Evolutionary conservation across 208 protist genomes (phyloP).

Genomic region (Acanthamoeba sp.): DNA sequence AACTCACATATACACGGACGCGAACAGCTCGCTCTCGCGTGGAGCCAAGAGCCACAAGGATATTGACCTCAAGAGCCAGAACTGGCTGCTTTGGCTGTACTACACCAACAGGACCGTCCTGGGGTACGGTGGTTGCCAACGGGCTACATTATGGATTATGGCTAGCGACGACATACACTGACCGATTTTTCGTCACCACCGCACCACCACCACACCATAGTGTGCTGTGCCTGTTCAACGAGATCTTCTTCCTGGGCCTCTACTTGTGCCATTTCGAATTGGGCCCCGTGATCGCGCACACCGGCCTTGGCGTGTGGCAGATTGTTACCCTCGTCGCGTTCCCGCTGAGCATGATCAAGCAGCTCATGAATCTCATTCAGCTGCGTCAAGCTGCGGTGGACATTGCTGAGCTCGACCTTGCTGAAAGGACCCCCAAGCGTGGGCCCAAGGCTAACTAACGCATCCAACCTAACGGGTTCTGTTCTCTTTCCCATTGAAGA

Average conservation of each 20-base stretch:
- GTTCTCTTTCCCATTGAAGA: too few species aligned
- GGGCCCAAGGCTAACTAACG: neutral
- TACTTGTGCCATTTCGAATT: conserved; percentile 73
- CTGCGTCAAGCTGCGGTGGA: conserved; percentile 45
- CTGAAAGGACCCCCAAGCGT: conserved; percentile 1
- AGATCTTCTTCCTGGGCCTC: conserved; percentile 75
- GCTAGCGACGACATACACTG: too few species aligned
- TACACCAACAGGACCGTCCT: conserved; percentile 65
- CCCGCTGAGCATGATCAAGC: conserved; percentile 64
- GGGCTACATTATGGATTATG: neutral
- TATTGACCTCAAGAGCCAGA: conserved; percentile 50
- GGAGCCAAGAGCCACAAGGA: conserved; percentile 66
- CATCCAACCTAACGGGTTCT: too few species aligned
- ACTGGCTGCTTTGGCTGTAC: conserved; percentile 71
- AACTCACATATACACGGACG: neutral
- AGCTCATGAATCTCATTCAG: conserved; percentile 73
- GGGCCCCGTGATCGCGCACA: neutral
- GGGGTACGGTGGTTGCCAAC: neutral
- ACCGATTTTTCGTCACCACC: too few species aligned
- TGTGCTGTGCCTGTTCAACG: conserved; percentile 70
- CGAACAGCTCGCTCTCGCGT: conserved; percentile 1
- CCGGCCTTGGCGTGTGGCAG: conserved; percentile 45
- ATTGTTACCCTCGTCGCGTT: conserved; percentile 25
- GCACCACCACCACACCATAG: neutral
- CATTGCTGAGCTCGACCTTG: conserved; percentile 9